A percentile compares a stretch with the other conserved stretches of the same genome.
Evolutionary conservation across 2,329 filamentous ascomycete species (phyloP).

Genomic region (Botrytis byssoidea): DNA sequence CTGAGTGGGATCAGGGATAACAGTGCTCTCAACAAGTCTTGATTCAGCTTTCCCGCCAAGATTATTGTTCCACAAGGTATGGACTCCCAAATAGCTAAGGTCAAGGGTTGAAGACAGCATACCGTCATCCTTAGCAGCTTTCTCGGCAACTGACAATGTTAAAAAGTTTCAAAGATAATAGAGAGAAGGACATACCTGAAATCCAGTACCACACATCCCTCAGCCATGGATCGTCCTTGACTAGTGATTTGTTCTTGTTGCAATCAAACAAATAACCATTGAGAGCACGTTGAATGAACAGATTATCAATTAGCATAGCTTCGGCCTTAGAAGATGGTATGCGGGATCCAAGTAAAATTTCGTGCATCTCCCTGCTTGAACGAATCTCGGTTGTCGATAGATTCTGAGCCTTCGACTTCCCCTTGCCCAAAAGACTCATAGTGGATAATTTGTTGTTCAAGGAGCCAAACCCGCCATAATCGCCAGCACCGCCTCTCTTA

Average conservation of each 20-base stretch:
- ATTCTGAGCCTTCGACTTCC: background rate
- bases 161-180: constrained; percentile 5
- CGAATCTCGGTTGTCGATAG: constrained; percentile 21
- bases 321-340: constrained; percentile 23
- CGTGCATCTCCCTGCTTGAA: constrained; percentile 58
- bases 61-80: constrained; percentile 68
- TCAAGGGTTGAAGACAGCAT: constrained; percentile 70
- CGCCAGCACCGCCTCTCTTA: background rate
- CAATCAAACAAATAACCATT: constrained; percentile 65
- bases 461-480: background rate
- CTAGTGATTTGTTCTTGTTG: constrained; percentile 62
- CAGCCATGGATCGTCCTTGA: constrained; percentile 71
- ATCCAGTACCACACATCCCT: constrained; percentile 78
- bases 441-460: constrained; percentile 25
- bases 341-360: constrained; percentile 48
- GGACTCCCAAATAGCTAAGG: constrained; percentile 72
- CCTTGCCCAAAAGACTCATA: constrained; percentile 19
- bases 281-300: constrained; percentile 59
- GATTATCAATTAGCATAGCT: constrained; percentile 44
- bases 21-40: constrained; percentile 48
- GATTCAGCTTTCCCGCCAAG: constrained; percentile 56
- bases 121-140: constrained; percentile 62
- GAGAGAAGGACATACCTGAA: constrained; percentile 50
- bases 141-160: constrained; percentile 53
- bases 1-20: constrained; percentile 46